Evolutionary conservation across 179 eudicot species (phyloP), one percentile per base, ranked within the genome.

Genomic region (Amaranthus tricolor): DNA sequence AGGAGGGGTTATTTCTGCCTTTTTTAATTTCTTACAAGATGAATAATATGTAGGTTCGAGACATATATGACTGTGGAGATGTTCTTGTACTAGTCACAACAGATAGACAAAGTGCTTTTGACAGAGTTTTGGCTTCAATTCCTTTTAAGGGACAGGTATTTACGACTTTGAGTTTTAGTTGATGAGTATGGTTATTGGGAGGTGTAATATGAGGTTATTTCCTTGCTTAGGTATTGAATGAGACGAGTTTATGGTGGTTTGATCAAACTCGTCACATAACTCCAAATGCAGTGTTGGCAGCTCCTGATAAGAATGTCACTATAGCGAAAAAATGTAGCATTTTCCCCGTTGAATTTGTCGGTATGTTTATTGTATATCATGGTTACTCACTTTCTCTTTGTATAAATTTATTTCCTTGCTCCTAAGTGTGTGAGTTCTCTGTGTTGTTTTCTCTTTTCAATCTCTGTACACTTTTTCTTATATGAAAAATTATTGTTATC

Each of bases 201-300:
- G 45, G 72, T 20, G 64, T 45, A 20, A 43, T 43, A 21, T 48
- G 47, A 62, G 57, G 24, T 62, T 17, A 62, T 57, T 55, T 62
- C 44, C 13, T 21, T 10, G 40, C 75, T 77, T 58, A 94, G 98
- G 98, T 94, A 77, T 82, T 94, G 43, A 94, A 92, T 62, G 93
- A 94, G 84, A 89, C 98, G 45, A 94, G 98, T 82, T 79, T 90
- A 68, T 92, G 98, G 97, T 94, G 98, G 98, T 94, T 94, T 79
- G 69, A 85, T 47, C 86, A 85, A 74, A 95, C 96, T 80, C 91
- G 72, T 48, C 97, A 92, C 80, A 92, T 95, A 59, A 80, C 92
- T 82, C 86, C 86, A 5, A 95, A 95, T 82, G 95, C 99, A 5
- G 85, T 95, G 17, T 73, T 95, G 56, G 84, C 91, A 15, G 82